Base-by-base conservation (phyloP, 2,329 filamentous ascomycete genomes). In the Epichloe scottii region DNA sequence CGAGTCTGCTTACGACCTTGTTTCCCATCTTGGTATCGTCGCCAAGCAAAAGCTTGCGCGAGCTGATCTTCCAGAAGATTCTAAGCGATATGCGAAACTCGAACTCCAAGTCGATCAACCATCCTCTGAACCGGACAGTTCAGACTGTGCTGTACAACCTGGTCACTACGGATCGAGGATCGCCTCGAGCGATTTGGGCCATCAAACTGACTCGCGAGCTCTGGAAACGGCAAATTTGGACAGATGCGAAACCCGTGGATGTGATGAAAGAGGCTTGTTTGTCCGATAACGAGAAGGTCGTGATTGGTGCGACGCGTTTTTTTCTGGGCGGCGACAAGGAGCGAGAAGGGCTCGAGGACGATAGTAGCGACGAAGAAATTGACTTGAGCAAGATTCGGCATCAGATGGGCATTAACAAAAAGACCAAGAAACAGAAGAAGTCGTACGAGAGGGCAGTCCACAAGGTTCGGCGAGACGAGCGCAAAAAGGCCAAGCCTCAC, bases 171-270 rank as follows among this genome's bases (percentile, higher is more conserved):
- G 91, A 98, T 66, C 82, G 86, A 41, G 76, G 85, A 8, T 94
- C 89, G 0, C 77, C 87, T 1, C 93, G 95, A 62, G 89, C 87
- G 4, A 76, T 98, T 47, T 98, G 93, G 93, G 89, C 93, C 3
- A 89, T 96, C 54, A 96, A 96, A 68, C 79, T 98, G 56, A 95
- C 90, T 4, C 79, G 91, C 55, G 93, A 98, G 71, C 74, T 98
- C 62, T 98, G 93, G 93, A 95, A 90, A 69, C 80, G 91, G 45
- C 90, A 96, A 60, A 84, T 97, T 56, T 98, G 93, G 93, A 89
- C 87, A 10, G 93, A 98, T 61, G 81, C 89, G 2, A 93, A 90
- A 66, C 84, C 91, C 0, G 93, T 97, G n/a, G 89, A 95, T 62
- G 87, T 97, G 57, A 97, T 98, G 90, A 95, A 95, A 69, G 87